A percentile compares a stretch with the other conserved stretches of the same genome.
Evolutionary conservation across 164 flowering plant genomes (phyloP).

Genomic region (Nymphaea colorata): DNA sequence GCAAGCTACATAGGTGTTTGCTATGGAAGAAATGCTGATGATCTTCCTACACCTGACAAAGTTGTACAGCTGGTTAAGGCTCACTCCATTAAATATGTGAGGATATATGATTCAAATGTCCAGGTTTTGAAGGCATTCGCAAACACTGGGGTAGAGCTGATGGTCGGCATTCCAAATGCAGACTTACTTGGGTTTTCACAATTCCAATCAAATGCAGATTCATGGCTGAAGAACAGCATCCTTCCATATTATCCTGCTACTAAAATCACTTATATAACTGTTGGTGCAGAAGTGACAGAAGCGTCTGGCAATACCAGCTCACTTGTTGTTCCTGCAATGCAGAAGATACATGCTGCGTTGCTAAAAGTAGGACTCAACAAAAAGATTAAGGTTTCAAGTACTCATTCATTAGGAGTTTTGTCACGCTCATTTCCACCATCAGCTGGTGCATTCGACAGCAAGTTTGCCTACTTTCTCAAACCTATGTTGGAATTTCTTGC

Average conservation of each 20-base stretch:
- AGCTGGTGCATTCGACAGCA: conserved; percentile 84
- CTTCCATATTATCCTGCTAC: conserved; percentile 91
- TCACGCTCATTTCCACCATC: conserved; percentile 94
- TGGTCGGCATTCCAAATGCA: conserved; percentile 70
- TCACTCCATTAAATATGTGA: conserved; percentile 59
- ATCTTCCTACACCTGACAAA: conserved; percentile 88
- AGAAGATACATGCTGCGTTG: conserved; percentile 53
- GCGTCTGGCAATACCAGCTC: conserved; percentile 42
- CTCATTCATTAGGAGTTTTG: conserved; percentile 77
- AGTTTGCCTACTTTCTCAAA: conserved; percentile 49
- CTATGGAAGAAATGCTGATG: conserved; percentile 95
- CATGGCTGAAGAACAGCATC: conserved; percentile 78
- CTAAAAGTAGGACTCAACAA: conserved; percentile 61
- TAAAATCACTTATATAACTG: conserved; percentile 70
- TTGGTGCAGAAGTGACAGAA: conserved; percentile 93
- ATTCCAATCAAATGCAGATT: conserved; percentile 78
- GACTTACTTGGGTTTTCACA: conserved; percentile 70
- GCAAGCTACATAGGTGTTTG: conserved; percentile 78
- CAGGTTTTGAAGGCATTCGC: conserved; percentile 91
- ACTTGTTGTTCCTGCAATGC: conserved; percentile 83
- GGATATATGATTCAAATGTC: conserved; percentile 78
- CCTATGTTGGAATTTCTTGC: conserved; percentile 84
- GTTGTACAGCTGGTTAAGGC: conserved; percentile 57
- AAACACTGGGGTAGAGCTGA: conserved; percentile 75
- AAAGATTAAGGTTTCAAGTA: conserved; percentile 72